phyloP scores from a whole-genome alignment of 306 rosid species.

The Vigna reflexopilosa region DNA sequence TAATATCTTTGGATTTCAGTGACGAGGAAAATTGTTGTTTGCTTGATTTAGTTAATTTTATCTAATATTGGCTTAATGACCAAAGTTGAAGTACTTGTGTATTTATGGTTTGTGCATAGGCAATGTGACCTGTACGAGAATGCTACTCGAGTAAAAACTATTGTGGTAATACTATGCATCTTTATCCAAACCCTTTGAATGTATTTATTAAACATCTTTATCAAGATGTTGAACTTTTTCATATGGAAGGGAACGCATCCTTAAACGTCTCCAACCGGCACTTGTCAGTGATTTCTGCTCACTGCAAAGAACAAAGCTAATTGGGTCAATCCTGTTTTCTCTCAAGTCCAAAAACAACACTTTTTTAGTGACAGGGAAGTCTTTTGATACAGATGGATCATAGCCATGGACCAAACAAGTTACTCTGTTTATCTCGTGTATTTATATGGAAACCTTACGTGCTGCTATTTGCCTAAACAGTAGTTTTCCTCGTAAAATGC shows the following conservation, averaged over 20 bases:
- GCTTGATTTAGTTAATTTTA: conserved; percentile 42
- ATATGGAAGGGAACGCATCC: neutral
- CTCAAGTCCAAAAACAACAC: neutral
- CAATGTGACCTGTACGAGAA: conserved; percentile 15
- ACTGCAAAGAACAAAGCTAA: too few relatives aligned
- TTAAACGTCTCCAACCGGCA: neutral
- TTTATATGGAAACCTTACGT: too few relatives aligned
- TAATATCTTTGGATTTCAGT: conserved; percentile 34
- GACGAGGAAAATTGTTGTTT: conserved; percentile 37
- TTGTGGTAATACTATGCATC: conserved; percentile 3
- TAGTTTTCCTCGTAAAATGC: too few relatives aligned
- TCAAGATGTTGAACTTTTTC: neutral
- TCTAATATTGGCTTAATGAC: conserved; percentile 39
- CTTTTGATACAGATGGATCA: too few relatives aligned
- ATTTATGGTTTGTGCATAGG: conserved; percentile 38
- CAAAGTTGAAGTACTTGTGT: conserved; percentile 35
- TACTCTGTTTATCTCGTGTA: too few relatives aligned
- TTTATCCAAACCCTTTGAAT: neutral
- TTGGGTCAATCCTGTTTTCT: too few relatives aligned
- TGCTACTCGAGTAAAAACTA: conserved; percentile 18
- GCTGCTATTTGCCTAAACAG: too few relatives aligned
- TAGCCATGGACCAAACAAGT: too few relatives aligned
- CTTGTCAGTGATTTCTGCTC: neutral
- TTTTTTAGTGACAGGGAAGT: too few relatives aligned
- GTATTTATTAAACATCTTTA: neutral